Evolutionary conservation across 2,329 filamentous ascomycete species (phyloP).

Genomic region (Pyrenochaeta sp.): DNA sequence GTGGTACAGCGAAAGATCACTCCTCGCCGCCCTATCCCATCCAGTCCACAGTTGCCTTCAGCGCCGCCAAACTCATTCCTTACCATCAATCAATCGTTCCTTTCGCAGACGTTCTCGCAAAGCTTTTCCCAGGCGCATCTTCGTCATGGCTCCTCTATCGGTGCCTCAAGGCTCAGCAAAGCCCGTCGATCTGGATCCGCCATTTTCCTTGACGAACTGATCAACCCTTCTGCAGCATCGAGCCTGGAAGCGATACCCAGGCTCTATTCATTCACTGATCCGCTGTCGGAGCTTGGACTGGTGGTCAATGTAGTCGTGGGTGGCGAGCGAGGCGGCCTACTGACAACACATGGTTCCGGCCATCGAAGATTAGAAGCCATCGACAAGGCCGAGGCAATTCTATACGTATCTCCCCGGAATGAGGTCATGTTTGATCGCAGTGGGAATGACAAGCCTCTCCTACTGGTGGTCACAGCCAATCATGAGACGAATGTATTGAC

Average conservation of each 20-base stretch:
- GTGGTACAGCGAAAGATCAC: constrained; percentile 83
- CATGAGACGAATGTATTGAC: constrained; percentile 78
- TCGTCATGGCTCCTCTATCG: constrained; percentile 39
- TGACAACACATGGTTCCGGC: constrained; percentile 40
- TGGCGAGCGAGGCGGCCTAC: constrained; percentile 37
- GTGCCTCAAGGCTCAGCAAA: constrained; percentile 31
- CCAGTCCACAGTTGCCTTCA: constrained; percentile 54
- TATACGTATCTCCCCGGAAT: constrained; percentile 78
- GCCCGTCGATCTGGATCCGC: constrained; percentile 29
- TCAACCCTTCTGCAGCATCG: constrained; percentile 32
- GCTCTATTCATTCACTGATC: constrained; percentile 85
- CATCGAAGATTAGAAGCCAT: constrained; percentile 65
- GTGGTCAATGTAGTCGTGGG: constrained; percentile 64
- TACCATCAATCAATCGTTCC: constrained; percentile 51
- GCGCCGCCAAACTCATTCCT: constrained; percentile 87
- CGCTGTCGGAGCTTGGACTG: constrained; percentile 83
- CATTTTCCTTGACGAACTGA: constrained; percentile 43
- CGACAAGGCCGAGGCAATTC: constrained; percentile 79
- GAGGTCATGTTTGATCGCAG: constrained; percentile 62
- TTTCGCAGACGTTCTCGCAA: constrained; percentile 65
- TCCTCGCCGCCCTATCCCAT: constrained; percentile 51
- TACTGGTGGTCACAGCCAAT: constrained; percentile 84
- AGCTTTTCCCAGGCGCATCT: constrained; percentile 45
- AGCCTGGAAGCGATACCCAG: constrained; percentile 69
- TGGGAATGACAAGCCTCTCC: constrained; percentile 58